Base-by-base conservation (phyloP, 2,329 filamentous ascomycete genomes). In the Aspergillus brunneoviolaceus region DNA sequence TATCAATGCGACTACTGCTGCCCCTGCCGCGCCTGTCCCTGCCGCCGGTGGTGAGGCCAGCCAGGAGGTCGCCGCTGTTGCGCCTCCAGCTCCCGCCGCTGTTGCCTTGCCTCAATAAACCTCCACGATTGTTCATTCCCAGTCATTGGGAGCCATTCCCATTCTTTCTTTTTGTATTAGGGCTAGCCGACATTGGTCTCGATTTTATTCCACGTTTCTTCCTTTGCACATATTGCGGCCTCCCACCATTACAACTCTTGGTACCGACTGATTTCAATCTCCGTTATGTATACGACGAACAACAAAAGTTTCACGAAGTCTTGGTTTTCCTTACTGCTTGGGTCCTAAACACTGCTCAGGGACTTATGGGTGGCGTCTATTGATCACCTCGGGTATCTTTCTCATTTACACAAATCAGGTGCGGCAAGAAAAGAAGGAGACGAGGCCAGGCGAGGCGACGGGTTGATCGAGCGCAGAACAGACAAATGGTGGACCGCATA, bases 91-190 rank as follows among this genome's bases (percentile, higher is more conserved):
- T 60, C 73, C 79, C 31, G 70, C 79, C 58, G 73, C 80, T 55
- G 76, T 78, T 61, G 79, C 79, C 65, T 82, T 61, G 79, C 79
- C 65, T 82, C 81, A 72, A 61, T 27, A 58, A 16, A 55, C 21
- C 19, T 47, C 48, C 45, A 52, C 57, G 59, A 61, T 60, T 54
- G 61, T 60, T 64, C 52, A 61, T 62, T 63, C 61, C 54, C 58
- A 49, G 29, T 68, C 58, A 51, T 57, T 55, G 56, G 59, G 58
- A 67, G 60, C 54, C 57, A 64, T 66, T 64, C 62, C 58, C 56
- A 61, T 63, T 67, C 63, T 62, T 63, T 48, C 16, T 60, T 58
- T 60, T 49, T 74, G 65, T 70, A 71, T 69, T 70, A 70, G 67
- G 71, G 69, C 69, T 72, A 66, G 55, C 67, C 66, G 59, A 67